Evolutionary conservation across 495 filamentous ascomycete species (phyloP), one percentile per base, ranked within the genome.

Genomic region (Friedmanniomyces simplex): DNA sequence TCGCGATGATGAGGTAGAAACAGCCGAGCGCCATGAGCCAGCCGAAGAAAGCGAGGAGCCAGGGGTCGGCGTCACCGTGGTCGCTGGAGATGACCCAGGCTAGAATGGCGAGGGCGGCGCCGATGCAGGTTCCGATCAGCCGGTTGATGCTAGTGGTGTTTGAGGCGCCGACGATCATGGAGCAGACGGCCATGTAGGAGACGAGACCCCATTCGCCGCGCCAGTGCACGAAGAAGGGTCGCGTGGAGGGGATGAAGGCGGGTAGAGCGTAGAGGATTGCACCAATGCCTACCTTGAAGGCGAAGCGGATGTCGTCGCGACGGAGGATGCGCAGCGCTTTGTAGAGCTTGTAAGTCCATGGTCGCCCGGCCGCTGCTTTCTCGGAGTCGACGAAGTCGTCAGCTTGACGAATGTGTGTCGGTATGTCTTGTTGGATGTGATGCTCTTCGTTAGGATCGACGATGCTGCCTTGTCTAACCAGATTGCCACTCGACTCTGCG

Each of bases 151-250:
- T 89, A 5, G 91, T 95, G 20, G 90, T 95, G 64, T 97, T 98
- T 14, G 89, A 87, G 20, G 91, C 87, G 11, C 93, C 93, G 41
- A 96, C 89, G 0, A 91, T 97, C 91, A 96, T 96, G 6, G 87
- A 87, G 68, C 91, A 96, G 18, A 98, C 93, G 53, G 97, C 79
- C 93, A 98, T 98, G 73, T 95, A 98, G 0, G 91, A 96, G 37
- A 97, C 68, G 1, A 97, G 75, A 13, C 91, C 93, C 93, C 93
- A 98, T 77, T 98, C 93, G 0, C 91, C 93, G 63, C 91, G 76
- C 90, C 91, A 98, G 61, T 86, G 86, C 21, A 79, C 76, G 65
- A 96, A 98, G 45, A 85, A 75, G 0, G 89, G 87, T 54, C 88
- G 77, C 14, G 87, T 93, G 5, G 76, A 72, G 8, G 83, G 79